A percentile compares a stretch with the other conserved stretches of the same genome.
phyloP scores from a whole-genome alignment of 805 yeast species.

The Phaffomyces thermotolerans region DNA sequence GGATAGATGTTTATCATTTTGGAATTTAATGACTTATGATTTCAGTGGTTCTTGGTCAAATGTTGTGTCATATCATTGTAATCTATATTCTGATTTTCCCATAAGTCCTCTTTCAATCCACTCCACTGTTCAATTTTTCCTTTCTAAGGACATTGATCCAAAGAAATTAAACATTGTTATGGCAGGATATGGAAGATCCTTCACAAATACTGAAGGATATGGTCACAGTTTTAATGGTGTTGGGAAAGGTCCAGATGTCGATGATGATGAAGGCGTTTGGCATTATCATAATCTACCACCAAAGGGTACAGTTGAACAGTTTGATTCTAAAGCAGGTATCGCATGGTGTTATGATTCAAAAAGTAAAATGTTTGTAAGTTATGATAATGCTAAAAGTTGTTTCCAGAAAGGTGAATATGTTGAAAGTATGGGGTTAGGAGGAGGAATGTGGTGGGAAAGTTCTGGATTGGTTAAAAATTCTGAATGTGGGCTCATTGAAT shows the following conservation, averaged over 20 bases:
- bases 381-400: constrained; percentile 56
- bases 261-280: constrained; percentile 41
- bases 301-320: constrained; percentile 35
- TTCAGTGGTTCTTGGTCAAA: constrained; percentile 73
- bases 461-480: constrained; percentile 36
- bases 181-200: constrained; percentile 76
- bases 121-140: constrained; percentile 39
- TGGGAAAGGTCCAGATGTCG: constrained; percentile 29
- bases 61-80: constrained; percentile 60
- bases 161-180: constrained; percentile 68
- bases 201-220: constrained; percentile 33
- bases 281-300: constrained; percentile 52
- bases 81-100: constrained; percentile 34
- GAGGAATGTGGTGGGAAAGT: constrained; percentile 96
- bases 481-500: constrained; percentile 34
- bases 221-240: constrained; percentile 39
- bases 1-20: constrained; percentile 52
- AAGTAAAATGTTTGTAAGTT: constrained; percentile 41
- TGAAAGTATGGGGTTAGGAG: constrained; percentile 45
- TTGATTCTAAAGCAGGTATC: constrained; percentile 47
- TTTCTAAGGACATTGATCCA: constrained; percentile 35
- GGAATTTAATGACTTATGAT: constrained; percentile 93
- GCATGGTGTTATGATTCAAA: constrained; percentile 42
- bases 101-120: constrained; percentile 41
- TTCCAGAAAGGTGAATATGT: constrained; percentile 55